Evolutionary conservation across 2,329 filamentous ascomycete genomes (phyloP).

Genomic region (Ophiostoma populinum): DNA sequence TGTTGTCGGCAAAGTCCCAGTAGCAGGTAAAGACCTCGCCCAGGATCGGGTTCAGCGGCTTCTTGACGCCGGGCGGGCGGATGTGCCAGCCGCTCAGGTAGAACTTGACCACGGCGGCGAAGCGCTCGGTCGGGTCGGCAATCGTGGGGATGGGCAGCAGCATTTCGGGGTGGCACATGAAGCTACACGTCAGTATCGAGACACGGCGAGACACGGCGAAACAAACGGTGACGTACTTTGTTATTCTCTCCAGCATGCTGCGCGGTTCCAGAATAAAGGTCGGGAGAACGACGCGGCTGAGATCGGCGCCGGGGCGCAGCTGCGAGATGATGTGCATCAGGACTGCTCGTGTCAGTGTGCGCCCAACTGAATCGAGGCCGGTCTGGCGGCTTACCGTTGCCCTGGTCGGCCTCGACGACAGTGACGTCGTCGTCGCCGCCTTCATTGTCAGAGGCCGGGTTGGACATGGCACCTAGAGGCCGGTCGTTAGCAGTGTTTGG

Average conservation of each 20-base stretch:
- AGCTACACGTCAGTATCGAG: conserved; percentile 36
- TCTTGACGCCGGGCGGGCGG: conserved; percentile 96
- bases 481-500: too few relatives aligned
- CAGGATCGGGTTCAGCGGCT: conserved; percentile 89
- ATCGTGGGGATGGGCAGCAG: conserved; percentile 74
- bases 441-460: conserved; percentile 39
- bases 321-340: conserved; percentile 96
- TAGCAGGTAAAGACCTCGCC: conserved; percentile 91
- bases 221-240: conserved; percentile 49
- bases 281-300: conserved; percentile 84
- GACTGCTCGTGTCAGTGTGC: conserved; percentile 34
- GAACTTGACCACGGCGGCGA: conserved; percentile 92
- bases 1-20: conserved; percentile 78
- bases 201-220: background rate
- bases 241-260: conserved; percentile 97
- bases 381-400: conserved; percentile 52
- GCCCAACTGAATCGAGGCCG: background rate
- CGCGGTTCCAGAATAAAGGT: conserved; percentile 96
- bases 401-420: conserved; percentile 79
- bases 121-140: conserved; percentile 76
- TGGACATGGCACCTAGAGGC: conserved; percentile 9
- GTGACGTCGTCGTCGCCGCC: conserved; percentile 54
- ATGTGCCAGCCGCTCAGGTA: conserved; percentile 99
- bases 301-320: conserved; percentile 81
- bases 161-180: conserved; percentile 98